Conservation (phyloP, 495 filamentous ascomycete genomes). For the Aspergillus biplanus region DNA sequence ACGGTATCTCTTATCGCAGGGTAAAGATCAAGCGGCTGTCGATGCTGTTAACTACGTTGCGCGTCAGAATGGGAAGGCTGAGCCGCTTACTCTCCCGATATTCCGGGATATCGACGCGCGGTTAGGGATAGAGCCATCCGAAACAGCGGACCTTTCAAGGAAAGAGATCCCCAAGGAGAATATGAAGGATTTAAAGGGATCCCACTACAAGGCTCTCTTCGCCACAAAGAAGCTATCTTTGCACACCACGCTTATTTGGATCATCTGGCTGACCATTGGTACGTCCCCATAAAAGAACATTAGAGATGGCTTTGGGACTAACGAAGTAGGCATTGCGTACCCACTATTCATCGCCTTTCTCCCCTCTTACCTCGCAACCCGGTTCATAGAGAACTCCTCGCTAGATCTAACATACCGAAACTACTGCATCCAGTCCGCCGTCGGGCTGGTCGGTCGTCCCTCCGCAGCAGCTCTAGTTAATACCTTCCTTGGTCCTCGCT, state of each 20-base stretch:
- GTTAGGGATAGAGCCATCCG: slow-evolving; percentile 11
- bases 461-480: slow-evolving; percentile 34
- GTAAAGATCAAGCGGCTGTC: slow-evolving; percentile 35
- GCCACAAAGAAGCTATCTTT: slow-evolving; percentile 27
- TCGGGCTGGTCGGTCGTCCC: slow-evolving; percentile 34
- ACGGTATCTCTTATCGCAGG: slow-evolving; percentile 37
- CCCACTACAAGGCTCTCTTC: slow-evolving; percentile 34
- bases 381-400: slow-evolving; percentile 33
- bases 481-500: slow-evolving; percentile 35
- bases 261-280: slow-evolving; percentile 39
- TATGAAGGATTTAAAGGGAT: slow-evolving; percentile 33
- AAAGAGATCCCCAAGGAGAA: slow-evolving; percentile 34
- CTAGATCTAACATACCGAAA: slow-evolving; percentile 34
- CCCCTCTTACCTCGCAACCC: slow-evolving; percentile 38
- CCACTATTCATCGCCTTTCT: slow-evolving; percentile 42
- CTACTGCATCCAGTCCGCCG: slow-evolving; percentile 40
- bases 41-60: slow-evolving; percentile 38
- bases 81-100: slow-evolving; percentile 35
- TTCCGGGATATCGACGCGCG: slow-evolving; percentile 34
- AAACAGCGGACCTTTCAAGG: slow-evolving; percentile 18
- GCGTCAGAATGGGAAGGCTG: slow-evolving; percentile 32
- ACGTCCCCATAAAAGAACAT: slow-evolving; percentile 1
- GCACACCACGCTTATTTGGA: slow-evolving; percentile 34
- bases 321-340: slow-evolving; percentile 35
- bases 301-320: neutral